A percentile compares a stretch with the other conserved stretches of the same genome.
phyloP scores from a whole-genome alignment of 2,329 filamentous ascomycete genomes.

The Colletotrichum sp. region DNA sequence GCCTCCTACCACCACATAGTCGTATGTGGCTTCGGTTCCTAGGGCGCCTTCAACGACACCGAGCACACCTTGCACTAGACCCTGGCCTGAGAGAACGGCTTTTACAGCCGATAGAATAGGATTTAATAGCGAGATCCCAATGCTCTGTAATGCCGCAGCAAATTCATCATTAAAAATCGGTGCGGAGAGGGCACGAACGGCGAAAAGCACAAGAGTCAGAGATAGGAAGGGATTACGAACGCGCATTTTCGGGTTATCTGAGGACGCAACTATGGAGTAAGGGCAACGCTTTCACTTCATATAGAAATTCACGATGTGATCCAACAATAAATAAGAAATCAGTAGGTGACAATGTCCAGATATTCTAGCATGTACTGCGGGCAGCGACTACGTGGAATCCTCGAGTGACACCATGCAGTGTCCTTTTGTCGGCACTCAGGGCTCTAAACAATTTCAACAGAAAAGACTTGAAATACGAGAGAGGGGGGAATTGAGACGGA shows the following conservation, averaged over 20 bases:
- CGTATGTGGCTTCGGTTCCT: conserved; percentile 2
- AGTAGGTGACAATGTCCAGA: background rate
- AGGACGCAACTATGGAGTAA: background rate
- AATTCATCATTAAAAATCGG: background rate
- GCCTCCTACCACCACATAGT: conserved; percentile 37
- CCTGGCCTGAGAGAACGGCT: background rate
- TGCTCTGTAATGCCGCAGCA: background rate
- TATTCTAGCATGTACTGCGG: background rate
- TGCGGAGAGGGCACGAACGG: background rate
- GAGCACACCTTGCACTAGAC: background rate
- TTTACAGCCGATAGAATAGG: background rate
- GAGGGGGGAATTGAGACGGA: background rate
- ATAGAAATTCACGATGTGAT: background rate
- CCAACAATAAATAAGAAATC: background rate
- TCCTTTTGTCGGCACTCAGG: background rate
- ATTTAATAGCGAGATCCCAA: background rate
- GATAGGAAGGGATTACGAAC: background rate
- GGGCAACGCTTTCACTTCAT: background rate
- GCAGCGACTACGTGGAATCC: background rate
- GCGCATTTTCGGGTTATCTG: background rate
- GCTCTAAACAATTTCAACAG: background rate
- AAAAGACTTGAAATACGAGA: background rate
- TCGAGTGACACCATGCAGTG: background rate
- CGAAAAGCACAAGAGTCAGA: background rate
- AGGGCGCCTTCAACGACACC: background rate